Conservation (phyloP, 495 filamentous ascomycete genomes). For the Tuber brumale region DNA sequence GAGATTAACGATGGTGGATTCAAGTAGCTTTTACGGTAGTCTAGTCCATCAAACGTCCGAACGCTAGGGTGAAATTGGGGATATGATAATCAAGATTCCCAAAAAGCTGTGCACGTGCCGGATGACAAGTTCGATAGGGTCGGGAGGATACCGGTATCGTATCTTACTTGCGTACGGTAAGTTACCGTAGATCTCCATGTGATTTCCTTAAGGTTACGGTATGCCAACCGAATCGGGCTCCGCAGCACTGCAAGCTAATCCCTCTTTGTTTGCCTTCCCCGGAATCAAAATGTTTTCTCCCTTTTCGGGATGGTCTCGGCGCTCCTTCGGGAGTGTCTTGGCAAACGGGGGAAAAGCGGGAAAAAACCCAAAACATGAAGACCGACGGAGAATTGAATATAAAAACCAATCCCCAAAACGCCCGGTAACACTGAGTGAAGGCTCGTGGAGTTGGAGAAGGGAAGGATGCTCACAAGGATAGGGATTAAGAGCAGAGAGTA, state of each 20-base stretch:
- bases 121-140: neutral
- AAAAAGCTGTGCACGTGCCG: too few relatives aligned
- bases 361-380: neutral
- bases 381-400: neutral
- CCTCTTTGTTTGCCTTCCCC: neutral
- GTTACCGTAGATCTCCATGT: neutral
- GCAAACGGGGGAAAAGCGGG: neutral
- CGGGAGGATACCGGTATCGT: too few relatives aligned
- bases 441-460: neutral
- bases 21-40: too few relatives aligned
- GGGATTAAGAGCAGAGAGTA: neutral
- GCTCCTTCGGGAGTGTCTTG: neutral
- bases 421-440: neutral
- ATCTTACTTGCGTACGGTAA: too few relatives aligned
- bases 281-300: neutral
- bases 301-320: neutral
- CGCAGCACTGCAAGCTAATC: neutral
- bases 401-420: neutral
- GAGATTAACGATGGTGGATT: too few relatives aligned
- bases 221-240: neutral
- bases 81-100: too few relatives aligned
- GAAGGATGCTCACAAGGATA: neutral
- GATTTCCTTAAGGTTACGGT: neutral
- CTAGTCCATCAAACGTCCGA: too few relatives aligned
- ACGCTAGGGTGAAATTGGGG: too few relatives aligned